These are phyloP conservation scores for Pseudocercospora macadamiae DNA, from an alignment of 2,329 filamentous ascomycete genomes.

Conservation along the genomic window DNA sequence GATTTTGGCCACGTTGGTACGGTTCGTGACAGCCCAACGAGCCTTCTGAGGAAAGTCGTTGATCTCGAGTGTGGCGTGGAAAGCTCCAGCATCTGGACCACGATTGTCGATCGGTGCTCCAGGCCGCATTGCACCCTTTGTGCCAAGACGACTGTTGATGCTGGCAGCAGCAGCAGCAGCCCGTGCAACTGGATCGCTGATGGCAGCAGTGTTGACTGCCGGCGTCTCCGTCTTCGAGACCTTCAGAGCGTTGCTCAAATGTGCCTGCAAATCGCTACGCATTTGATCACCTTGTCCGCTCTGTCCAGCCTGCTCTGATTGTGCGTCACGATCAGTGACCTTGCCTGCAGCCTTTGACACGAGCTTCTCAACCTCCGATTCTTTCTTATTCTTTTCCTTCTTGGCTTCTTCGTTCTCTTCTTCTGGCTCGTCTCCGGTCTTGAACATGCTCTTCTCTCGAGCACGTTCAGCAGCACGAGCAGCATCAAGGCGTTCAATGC, in stretches of 20 bases:
- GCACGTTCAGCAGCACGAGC: constrained; percentile 85
- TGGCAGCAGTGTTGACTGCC: constrained; percentile 16
- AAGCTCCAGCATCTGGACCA: constrained; percentile 92
- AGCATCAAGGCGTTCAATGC: constrained; percentile 86
- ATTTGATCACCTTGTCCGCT: constrained; percentile 15
- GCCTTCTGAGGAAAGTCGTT: constrained; percentile 99
- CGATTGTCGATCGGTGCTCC: constrained; percentile 98
- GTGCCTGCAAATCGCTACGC: constrained; percentile 37
- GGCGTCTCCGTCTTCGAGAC: constrained; percentile 67
- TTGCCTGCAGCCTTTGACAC: constrained; percentile 65
- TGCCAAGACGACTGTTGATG: constrained; percentile 88
- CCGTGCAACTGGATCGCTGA: constrained; percentile 42
- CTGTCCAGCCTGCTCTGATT: constrained; percentile 19
- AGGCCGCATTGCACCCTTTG: constrained; percentile 80
- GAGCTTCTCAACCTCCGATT: constrained; percentile 54
- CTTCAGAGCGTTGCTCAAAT: constrained; percentile 70
- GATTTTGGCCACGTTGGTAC: constrained; percentile 98
- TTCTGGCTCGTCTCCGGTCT: constrained; percentile 82
- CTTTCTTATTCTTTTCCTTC: constrained; percentile 44
- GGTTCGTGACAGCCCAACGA: constrained; percentile 96
- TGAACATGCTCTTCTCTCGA: constrained; percentile 85
- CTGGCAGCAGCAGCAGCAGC: constrained; percentile 84
- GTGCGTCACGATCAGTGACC: constrained; percentile 32
- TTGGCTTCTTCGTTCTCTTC: constrained; percentile 75
- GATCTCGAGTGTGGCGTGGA: constrained; percentile 96